Percentiles rank a stretch among this genome's conserved stretches.
Evolutionary conservation across 306 rosid species (phyloP).

Genomic region (Citrullus amarus): DNA sequence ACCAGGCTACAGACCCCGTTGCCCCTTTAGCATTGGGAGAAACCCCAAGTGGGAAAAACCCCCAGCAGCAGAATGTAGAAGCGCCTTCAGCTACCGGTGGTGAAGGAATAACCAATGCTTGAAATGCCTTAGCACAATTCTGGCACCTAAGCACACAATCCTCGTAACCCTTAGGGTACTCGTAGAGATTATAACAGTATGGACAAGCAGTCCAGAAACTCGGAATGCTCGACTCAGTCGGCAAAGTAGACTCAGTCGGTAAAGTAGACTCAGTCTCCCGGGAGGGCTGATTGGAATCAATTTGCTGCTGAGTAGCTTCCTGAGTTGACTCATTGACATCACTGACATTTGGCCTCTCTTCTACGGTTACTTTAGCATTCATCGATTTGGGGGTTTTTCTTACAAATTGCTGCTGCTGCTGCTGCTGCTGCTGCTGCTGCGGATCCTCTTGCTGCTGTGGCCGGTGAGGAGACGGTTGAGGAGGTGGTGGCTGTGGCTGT

Average conservation of each 20-base stretch:
- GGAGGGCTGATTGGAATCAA: constrained; percentile 1
- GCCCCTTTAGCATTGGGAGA: constrained; percentile 27
- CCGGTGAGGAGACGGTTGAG: neutral
- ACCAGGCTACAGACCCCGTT: constrained; percentile 37
- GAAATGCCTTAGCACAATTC: constrained; percentile 63
- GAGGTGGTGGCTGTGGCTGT: constrained; percentile 8
- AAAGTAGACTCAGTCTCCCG: constrained; percentile 10
- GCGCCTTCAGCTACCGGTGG: constrained; percentile 39
- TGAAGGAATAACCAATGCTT: constrained; percentile 40
- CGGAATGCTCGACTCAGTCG: constrained; percentile 8
- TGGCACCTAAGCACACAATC: constrained; percentile 82
- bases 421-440: neutral
- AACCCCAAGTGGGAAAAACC: constrained; percentile 56
- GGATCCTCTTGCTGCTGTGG: neutral
- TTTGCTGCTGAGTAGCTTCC: constrained; percentile 14
- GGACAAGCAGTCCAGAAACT: constrained; percentile 97
- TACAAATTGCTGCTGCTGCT: constrained; percentile 9
- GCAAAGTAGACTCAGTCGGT: constrained; percentile 6
- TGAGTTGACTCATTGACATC: constrained; percentile 23
- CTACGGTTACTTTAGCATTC: constrained; percentile 15
- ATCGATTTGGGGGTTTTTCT: constrained; percentile 26
- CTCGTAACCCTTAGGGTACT: constrained; percentile 55
- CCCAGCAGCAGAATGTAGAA: constrained; percentile 58
- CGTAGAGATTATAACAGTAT: constrained; percentile 61
- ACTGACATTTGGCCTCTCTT: constrained; percentile 30